A percentile compares a stretch with the other conserved stretches of the same genome.
phyloP scores from a whole-genome alignment of 1,139 yeast species.

The Geotrichum citri-aurantii region DNA sequence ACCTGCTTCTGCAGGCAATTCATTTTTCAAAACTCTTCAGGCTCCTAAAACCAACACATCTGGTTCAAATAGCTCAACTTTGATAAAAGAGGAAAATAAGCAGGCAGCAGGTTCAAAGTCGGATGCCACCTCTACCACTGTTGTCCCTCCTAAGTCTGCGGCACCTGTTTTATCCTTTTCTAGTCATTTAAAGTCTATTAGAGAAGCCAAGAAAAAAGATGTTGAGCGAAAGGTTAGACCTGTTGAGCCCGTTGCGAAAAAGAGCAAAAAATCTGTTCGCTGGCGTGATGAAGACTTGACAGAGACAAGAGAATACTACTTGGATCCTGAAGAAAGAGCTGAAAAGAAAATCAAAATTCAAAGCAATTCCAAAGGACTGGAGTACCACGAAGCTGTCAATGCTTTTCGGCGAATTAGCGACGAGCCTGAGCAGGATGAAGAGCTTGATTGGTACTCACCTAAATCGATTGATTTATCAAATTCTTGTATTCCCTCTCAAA shows the following conservation, averaged over 20 bases:
- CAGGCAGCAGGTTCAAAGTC: constrained; percentile 5
- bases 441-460: constrained; percentile 34
- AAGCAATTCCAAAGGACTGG: constrained; percentile 20
- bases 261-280: constrained; percentile 33
- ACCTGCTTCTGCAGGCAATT: constrained; percentile 16
- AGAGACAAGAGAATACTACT: constrained; percentile 42
- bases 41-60: constrained; percentile 10
- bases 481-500: constrained; percentile 15
- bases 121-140: constrained; percentile 4
- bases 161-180: constrained; percentile 21
- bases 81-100: not conserved
- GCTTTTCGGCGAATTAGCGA: constrained; percentile 19
- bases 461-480: constrained; percentile 24
- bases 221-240: constrained; percentile 4
- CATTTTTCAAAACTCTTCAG: constrained; percentile 24
- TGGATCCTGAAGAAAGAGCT: constrained; percentile 39
- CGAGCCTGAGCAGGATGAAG: constrained; percentile 28
- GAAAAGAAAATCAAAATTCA: constrained; percentile 28
- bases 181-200: constrained; percentile 19
- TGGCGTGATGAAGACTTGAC: constrained; percentile 40
- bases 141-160: constrained; percentile 12
- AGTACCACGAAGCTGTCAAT: constrained; percentile 32
- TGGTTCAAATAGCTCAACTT: not conserved
- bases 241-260: constrained; percentile 13
- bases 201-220: constrained; percentile 16